A percentile compares a stretch with the other conserved stretches of the same genome.
Evolutionary conservation across 2,329 filamentous ascomycete species (phyloP).

Genomic region (Xylariales sp.): DNA sequence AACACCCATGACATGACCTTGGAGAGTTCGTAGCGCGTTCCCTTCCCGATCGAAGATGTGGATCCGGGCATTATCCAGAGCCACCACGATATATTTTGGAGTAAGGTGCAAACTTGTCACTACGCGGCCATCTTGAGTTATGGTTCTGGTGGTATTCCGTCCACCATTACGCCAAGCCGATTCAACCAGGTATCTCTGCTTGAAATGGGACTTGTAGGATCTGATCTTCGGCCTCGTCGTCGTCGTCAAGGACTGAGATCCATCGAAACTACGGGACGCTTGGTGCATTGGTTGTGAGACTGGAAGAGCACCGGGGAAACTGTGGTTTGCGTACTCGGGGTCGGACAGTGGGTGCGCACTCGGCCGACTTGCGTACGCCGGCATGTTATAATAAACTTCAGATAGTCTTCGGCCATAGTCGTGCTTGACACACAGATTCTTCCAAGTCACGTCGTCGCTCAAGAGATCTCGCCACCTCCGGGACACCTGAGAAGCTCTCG

Average conservation of each 20-base stretch:
- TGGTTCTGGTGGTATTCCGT: conserved; percentile 76
- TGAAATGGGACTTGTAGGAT: conserved; percentile 95
- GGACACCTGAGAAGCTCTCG: conserved; percentile 93
- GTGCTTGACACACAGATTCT: conserved; percentile 92
- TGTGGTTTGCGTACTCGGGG: conserved; percentile 28
- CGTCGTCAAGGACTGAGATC: conserved; percentile 4
- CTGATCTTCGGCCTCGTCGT: conserved; percentile 57
- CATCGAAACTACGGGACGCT: conserved; percentile 7
- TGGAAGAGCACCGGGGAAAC: conserved; percentile 41
- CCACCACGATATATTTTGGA: conserved; percentile 93
- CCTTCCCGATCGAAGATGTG: conserved; percentile 95
- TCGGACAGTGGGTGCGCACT: conserved; percentile 27
- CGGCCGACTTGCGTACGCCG: conserved; percentile 24
- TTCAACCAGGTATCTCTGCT: conserved; percentile 94
- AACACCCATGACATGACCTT: conserved; percentile 97
- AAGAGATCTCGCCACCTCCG: conserved; percentile 88
- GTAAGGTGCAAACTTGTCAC: conserved; percentile 95
- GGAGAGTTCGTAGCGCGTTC: conserved; percentile 79
- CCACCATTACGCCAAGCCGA: conserved; percentile 94
- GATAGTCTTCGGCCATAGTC: conserved; percentile 68
- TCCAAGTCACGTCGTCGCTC: conserved; percentile 97
- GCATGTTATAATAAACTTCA: conserved; percentile 36
- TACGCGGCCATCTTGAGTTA: conserved; percentile 93
- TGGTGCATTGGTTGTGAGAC: conserved; percentile 9
- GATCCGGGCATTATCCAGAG: conserved; percentile 96